A percentile compares a stretch with the other conserved stretches of the same genome.
Conservation (phyloP, 2,329 filamentous ascomycete species). For the Exophiala calicioides region DNA sequence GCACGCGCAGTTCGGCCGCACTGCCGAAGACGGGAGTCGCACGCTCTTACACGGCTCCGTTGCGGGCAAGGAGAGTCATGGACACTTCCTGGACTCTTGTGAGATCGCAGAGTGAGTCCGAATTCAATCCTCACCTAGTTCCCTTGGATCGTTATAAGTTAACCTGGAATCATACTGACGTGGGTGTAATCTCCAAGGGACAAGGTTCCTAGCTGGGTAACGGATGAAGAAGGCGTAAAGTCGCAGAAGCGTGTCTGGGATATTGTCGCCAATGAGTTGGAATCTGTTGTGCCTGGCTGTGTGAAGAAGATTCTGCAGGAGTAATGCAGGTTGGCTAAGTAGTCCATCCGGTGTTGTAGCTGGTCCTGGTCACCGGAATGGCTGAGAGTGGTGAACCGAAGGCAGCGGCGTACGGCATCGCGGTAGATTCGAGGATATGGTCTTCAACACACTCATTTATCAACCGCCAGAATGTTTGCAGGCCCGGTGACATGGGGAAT, state of each 20-base stretch:
- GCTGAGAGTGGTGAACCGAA: no score
- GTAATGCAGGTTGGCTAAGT: background rate
- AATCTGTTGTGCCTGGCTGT: conserved; percentile 34
- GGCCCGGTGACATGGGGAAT: no score
- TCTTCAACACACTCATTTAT: no score
- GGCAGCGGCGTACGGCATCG: no score
- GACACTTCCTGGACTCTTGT: conserved; percentile 7
- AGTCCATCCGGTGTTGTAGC: no score
- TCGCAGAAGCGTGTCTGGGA: background rate
- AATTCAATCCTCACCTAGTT: conserved; percentile 2
- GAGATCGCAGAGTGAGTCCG: conserved; percentile 4
- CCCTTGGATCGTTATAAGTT: background rate
- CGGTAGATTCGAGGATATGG: no score
- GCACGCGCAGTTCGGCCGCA: conserved; percentile 31
- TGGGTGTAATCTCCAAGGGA: no score
- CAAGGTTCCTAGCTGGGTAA: background rate
- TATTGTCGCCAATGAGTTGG: background rate
- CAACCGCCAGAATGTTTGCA: no score
- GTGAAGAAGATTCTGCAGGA: no score
- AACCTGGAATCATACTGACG: background rate
- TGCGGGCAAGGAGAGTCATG: conserved; percentile 35
- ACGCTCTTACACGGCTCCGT: conserved; percentile 36
- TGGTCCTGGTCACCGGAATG: no score
- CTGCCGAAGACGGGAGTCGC: conserved; percentile 35
- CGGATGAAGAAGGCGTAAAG: conserved; percentile 1